Base-by-base conservation (phyloP, 225 moss, liverwort and hornwort species). In the Marchantia polymorpha region DNA sequence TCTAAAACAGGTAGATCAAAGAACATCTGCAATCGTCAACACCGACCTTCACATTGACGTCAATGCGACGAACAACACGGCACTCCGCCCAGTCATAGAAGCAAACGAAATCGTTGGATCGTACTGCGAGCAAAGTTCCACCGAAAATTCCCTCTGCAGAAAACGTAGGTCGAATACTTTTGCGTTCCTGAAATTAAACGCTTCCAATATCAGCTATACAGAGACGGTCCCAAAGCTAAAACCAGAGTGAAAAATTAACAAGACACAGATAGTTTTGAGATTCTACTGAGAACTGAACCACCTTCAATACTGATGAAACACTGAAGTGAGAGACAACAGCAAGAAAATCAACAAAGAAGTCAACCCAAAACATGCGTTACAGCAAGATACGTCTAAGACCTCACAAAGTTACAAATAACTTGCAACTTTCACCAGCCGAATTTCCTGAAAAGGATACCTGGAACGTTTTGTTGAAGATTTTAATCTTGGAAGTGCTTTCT, bases 1-100 rank as follows among this genome's bases (percentile, higher is more conserved):
- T 2, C 66, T 27, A 46, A 29, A 46, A 31, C 17, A 69, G 19
- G 46, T 12, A 7, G 23, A 51, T 11, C 4, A 11, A 25, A 25
- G 52, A 7, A 51, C 0, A 12, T 23, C 52, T 73, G 15, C 23
- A 48, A 56, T 74, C 26, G 2, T 61, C 3, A 47, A 0, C 64
- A 52, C 63, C 77, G 76, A 97, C 96, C 96, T 97, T 97, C 47
- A 92, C 93, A 78, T 87, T 92, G 64, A 94, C 97, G 85, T 97
- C 97, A 54, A 97, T 97, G 74, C 94, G 89, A 59, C 97, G 92
- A 61, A 97, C 84, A 59, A 97, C 89, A 67, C 97, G 90, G 83
- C 94, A 97, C 80, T 97, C 97, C 81, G 92, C 89, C 97, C 97
- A 97, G 72, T 97, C 97, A 77, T 97, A 97, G 81, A 97, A 97